Conservation (phyloP, 2,329 filamentous ascomycete species). For the Sordariomycetes sp. region DNA sequence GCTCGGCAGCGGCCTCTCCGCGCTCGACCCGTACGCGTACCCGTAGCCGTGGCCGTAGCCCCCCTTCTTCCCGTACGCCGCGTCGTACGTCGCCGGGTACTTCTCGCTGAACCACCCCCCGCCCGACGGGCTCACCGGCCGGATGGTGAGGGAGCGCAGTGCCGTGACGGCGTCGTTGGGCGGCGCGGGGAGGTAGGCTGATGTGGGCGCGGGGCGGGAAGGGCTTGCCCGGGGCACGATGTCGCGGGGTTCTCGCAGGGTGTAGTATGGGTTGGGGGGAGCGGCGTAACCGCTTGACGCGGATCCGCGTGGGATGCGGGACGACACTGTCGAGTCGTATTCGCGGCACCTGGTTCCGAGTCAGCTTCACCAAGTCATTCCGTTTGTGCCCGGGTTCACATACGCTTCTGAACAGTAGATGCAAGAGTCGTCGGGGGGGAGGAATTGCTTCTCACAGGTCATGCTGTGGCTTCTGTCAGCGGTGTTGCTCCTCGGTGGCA, state of each 20-base stretch:
- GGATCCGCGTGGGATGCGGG: conserved; percentile 15
- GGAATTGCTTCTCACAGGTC: conserved; percentile 57
- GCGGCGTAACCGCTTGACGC: conserved; percentile 16
- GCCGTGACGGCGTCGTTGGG: conserved; percentile 34
- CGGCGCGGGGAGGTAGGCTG: not conserved
- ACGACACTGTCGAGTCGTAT: conserved; percentile 31
- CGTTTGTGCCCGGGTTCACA: conserved; percentile 17
- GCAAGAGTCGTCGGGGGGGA: conserved; percentile 43
- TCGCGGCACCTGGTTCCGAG: conserved; percentile 37
- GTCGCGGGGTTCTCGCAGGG: conserved; percentile 42
- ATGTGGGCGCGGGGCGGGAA: conserved; percentile 46
- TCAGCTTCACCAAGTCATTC: not conserved
- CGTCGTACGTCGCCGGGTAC: conserved; percentile 44
- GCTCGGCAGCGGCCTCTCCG: conserved; percentile 46
- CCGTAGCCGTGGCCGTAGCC: conserved; percentile 15
- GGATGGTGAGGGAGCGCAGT: conserved; percentile 43
- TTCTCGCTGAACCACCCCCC: conserved; percentile 30
- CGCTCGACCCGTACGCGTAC: conserved; percentile 15
- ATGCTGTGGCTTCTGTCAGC: conserved; percentile 31
- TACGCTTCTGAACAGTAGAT: conserved; percentile 56
- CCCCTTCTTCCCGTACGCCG: conserved; percentile 20
- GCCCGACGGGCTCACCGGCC: conserved; percentile 38
- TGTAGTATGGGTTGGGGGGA: conserved; percentile 15
- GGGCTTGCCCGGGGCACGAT: conserved; percentile 55
- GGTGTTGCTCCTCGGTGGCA: not conserved